Conservation (phyloP, 164 flowering plant species). For the Annona squamosa region DNA sequence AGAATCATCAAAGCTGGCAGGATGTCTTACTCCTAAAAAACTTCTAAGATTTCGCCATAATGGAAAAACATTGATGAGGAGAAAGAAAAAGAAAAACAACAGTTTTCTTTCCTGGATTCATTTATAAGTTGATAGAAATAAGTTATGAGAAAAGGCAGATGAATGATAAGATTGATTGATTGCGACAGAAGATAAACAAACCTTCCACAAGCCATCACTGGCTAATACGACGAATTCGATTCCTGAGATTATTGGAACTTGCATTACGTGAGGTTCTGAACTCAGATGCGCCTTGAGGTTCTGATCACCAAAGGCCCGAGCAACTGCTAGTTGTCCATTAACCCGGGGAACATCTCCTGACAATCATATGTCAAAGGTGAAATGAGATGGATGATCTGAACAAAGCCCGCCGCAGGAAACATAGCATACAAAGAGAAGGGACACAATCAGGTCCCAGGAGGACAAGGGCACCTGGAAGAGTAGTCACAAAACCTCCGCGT, state of each 20-base stretch:
- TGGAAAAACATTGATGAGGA: no score
- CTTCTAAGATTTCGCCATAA: neutral
- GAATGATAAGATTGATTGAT: neutral
- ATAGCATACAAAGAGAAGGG: neutral
- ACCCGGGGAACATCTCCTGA: slow-evolving; percentile 82
- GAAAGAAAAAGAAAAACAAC: no score
- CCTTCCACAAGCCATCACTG: slow-evolving; percentile 90
- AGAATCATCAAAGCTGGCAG: no score
- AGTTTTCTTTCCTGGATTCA: no score
- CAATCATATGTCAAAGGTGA: neutral
- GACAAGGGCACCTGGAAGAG: slow-evolving; percentile 40
- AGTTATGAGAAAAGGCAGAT: neutral
- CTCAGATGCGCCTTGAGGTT: slow-evolving; percentile 70
- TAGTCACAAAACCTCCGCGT: slow-evolving; percentile 62
- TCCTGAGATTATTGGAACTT: slow-evolving; percentile 32
- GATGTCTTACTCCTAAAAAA: neutral
- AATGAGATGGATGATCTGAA: neutral
- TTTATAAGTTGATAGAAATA: no score
- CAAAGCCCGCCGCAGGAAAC: neutral
- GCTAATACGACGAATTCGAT: slow-evolving; percentile 59
- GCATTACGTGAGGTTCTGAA: slow-evolving; percentile 59
- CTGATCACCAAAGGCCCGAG: slow-evolving; percentile 81
- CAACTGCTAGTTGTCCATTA: slow-evolving; percentile 78
- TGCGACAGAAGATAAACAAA: slow-evolving; percentile 6
- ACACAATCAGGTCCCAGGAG: neutral